Base-by-base conservation (phyloP, 306 rosid genomes). In the Ormosia semicastrata region DNA sequence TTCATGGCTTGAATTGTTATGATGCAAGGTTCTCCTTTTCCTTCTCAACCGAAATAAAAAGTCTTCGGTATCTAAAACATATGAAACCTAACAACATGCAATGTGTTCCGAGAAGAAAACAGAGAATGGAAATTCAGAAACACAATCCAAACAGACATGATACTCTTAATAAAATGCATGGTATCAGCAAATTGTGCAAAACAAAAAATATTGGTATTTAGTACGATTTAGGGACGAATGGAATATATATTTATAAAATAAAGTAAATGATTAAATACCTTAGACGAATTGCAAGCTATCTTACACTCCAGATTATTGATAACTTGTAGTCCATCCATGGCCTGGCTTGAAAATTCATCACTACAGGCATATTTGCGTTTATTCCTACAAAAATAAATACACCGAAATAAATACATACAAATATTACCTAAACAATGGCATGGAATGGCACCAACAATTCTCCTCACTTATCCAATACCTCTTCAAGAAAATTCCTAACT, bases 21-120 rank as follows among this genome's bases (percentile, higher is more conserved):
- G 83, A 54, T 72, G 77, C 81, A 70, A 81, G 78, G 74, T 54
- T 85, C 79, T 92, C 86, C 94, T 89, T 85, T 80, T 86, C 84
- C 62, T 87, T 83, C 80, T 87, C 69, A 83, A 81, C 66, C 94
- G 94, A 76, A 91, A 85, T 82, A 96, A 82, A 76, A 66, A 88
- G 91, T 96, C 99, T 73, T 96, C 98, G 3, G 99, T 96, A 86
- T 96, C 99, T 86, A 96, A 90, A 82, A 96, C 99, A 65, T 96
- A 96, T 0, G 98, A 96, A 72, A 96, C 98, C 99, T 96, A 78
- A 80, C 56, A 32, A 79, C 34, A 72, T n/a, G 83, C 84, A 87
- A 44, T 56, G 79, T 24, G 80, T 49, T 71, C 69, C 66, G 60
- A 67, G 76, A 83, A 77, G 34, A 81, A 84, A 76, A 73, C 4